Conservation (phyloP, 2,329 filamentous ascomycete genomes). For the Aspergillus costaricaensis region DNA sequence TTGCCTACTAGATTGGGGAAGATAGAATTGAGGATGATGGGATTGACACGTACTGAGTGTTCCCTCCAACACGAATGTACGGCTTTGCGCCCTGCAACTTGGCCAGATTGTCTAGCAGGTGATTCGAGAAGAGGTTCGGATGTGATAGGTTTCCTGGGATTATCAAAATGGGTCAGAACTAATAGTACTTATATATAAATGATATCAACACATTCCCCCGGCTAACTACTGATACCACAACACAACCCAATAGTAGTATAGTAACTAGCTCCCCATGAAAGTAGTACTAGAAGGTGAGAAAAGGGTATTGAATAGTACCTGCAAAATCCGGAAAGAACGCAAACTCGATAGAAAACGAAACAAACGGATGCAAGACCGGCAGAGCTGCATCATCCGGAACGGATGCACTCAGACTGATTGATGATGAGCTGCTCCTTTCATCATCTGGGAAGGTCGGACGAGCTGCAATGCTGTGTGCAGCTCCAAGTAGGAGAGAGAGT, state of each 20-base stretch:
- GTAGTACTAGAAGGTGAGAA: neutral
- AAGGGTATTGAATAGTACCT: neutral
- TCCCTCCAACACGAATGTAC: constrained; percentile 2
- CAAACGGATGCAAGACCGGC: constrained; percentile 5
- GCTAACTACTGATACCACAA: no score
- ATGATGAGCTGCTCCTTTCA: neutral
- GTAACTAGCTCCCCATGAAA: neutral
- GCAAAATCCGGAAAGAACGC: constrained; percentile 8
- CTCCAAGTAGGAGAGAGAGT: no score
- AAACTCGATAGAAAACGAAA: constrained; percentile 7
- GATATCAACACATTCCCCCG: no score
- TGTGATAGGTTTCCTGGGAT: neutral
- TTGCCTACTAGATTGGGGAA: neutral
- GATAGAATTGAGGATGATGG: no score
- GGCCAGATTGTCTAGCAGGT: neutral
- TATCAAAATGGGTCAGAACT: neutral
- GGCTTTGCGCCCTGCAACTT: neutral
- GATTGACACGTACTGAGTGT: neutral
- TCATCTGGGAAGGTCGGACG: no score
- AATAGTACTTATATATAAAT: neutral
- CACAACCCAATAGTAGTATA: no score
- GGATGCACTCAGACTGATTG: neutral
- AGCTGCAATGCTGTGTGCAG: neutral
- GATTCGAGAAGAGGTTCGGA: constrained; percentile 6
- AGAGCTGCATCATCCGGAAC: neutral